Evolutionary conservation across 2,329 filamentous ascomycete genomes (phyloP).

Genomic region (Cladosporium sp.): DNA sequence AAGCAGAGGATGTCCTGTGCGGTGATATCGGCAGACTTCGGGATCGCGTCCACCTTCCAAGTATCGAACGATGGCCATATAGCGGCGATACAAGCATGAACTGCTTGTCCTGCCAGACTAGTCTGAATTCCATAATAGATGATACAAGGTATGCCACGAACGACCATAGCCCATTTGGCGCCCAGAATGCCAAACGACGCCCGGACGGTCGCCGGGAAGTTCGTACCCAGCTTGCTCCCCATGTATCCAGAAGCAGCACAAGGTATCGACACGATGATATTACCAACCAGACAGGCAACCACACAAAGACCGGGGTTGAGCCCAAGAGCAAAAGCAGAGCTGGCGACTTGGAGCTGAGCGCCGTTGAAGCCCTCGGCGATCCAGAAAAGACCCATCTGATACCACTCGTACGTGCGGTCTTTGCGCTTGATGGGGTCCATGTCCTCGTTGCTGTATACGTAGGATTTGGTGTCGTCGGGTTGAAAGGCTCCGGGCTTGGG

Average conservation of each 20-base stretch:
- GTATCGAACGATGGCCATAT: constrained; percentile 64
- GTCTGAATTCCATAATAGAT: constrained; percentile 24
- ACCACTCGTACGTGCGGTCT: constrained; percentile 21
- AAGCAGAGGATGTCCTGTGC: constrained; percentile 78
- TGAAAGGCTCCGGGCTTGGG: constrained; percentile 2
- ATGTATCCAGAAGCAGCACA: constrained; percentile 19
- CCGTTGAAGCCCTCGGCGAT: constrained; percentile 25
- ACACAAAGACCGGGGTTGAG: constrained; percentile 24
- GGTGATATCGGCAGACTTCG: constrained; percentile 65
- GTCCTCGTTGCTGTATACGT: constrained; percentile 19
- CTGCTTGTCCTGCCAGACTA: constrained; percentile 21
- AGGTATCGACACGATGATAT: constrained; percentile 21
- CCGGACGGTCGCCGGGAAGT: constrained; percentile 21
- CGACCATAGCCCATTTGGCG: constrained; percentile 20
- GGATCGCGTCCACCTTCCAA: constrained; percentile 65
- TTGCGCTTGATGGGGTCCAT: constrained; percentile 19
- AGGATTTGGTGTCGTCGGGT: neutral
- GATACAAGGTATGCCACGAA: constrained; percentile 22
- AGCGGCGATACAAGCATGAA: constrained; percentile 37
- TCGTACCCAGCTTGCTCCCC: constrained; percentile 21
- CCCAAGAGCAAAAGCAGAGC: constrained; percentile 21
- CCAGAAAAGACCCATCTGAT: constrained; percentile 22
- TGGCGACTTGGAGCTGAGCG: constrained; percentile 20
- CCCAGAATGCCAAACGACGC: constrained; percentile 22
- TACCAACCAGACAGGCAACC: constrained; percentile 21